Percentiles rank a stretch among this genome's conserved stretches.
Conservation (phyloP, 2,329 filamentous ascomycete genomes). For the Leptographium wingfieldii region DNA sequence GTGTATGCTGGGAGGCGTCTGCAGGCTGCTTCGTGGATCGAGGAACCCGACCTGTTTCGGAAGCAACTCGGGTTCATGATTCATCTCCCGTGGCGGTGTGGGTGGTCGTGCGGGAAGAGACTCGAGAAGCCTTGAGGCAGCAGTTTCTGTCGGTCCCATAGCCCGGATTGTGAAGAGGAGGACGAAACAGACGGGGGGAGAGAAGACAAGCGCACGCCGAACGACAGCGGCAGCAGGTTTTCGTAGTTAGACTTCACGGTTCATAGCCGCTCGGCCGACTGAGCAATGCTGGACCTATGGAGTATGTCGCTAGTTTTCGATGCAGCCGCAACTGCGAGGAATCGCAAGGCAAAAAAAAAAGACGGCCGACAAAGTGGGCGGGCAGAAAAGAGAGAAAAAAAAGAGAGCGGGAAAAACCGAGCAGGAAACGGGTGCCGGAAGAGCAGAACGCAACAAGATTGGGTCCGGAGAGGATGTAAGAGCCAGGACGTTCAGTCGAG, state of each 20-base stretch:
- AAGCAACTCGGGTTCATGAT: slow-evolving; percentile 19
- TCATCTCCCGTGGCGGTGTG: slow-evolving; percentile 51
- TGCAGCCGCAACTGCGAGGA: background rate
- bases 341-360: background rate
- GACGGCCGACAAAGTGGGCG: too few relatives aligned
- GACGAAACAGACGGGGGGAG: background rate
- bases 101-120: slow-evolving; percentile 46
- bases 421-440: background rate
- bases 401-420: background rate
- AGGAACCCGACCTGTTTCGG: slow-evolving; percentile 10
- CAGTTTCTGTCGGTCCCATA: slow-evolving; percentile 26
- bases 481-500: background rate
- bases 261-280: background rate
- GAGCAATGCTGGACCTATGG: background rate
- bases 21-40: slow-evolving; percentile 27
- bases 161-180: background rate
- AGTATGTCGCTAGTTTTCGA: background rate
- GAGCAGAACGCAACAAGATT: background rate
- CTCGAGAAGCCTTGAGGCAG: slow-evolving; percentile 32
- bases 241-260: background rate
- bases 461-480: background rate
- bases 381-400: background rate
- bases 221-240: background rate
- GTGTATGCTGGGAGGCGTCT: slow-evolving; percentile 40
- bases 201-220: background rate